These are phyloP conservation scores for Cryptococcus deneoformans DNA, from an alignment of 1,284 basidiomycete species.

Conservation along the genomic window DNA sequence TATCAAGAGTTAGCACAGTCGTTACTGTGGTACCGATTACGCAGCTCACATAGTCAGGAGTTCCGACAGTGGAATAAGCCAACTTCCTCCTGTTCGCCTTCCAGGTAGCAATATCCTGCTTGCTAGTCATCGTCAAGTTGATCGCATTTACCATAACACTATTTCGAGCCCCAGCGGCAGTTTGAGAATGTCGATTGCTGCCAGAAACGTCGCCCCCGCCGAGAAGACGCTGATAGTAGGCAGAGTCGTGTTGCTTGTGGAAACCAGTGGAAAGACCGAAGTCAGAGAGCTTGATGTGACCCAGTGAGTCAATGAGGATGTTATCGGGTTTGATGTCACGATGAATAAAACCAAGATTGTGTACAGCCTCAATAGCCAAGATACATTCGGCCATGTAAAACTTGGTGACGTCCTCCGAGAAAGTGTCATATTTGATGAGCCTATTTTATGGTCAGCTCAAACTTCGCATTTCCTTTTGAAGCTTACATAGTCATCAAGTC, in stretches of 20 bases:
- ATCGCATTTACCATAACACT: conserved; percentile 95
- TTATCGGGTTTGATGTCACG: conserved; percentile 98
- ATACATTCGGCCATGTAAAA: conserved; percentile 99
- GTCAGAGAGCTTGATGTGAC: conserved; percentile 93
- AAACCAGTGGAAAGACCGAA: conserved; percentile 94
- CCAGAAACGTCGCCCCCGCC: conserved; percentile 53
- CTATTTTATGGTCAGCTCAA: conserved; percentile 52
- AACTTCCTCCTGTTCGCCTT: conserved; percentile 97
- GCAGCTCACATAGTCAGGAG: conserved; percentile 75
- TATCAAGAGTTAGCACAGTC: conserved; percentile 8
- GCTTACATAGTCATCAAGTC: conserved; percentile 76
- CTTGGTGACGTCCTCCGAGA: conserved; percentile 96
- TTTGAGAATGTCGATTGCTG: conserved; percentile 2
- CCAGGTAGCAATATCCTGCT: conserved; percentile 96
- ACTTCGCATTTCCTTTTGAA: background rate
- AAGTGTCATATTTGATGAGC: conserved; percentile 99
- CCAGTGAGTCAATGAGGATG: conserved; percentile 90
- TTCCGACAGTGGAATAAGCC: conserved; percentile 97
- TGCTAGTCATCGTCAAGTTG: conserved; percentile 87
- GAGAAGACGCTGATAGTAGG: conserved; percentile 91
- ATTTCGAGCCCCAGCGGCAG: conserved; percentile 59
- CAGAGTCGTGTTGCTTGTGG: conserved; percentile 91
- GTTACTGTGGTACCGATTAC: background rate
- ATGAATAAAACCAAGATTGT: conserved; percentile 98
- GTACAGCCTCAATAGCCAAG: conserved; percentile 95